Evolutionary conservation across 768 basidiomycete genomes (phyloP), one percentile per base, ranked within the genome.

Genomic region (Russula sp.): DNA sequence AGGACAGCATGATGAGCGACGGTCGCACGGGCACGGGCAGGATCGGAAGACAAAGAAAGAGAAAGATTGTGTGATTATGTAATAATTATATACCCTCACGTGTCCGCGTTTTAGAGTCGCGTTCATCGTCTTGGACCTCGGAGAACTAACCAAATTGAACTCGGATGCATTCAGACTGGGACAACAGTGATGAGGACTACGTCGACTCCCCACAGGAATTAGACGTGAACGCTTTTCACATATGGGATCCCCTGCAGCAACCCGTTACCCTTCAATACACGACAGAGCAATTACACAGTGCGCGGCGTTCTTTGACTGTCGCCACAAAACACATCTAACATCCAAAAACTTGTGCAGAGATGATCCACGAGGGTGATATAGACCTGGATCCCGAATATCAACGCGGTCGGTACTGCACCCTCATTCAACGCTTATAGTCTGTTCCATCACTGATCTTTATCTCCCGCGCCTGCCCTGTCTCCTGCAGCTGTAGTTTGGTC

Each of bases 401-500:
- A 70, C 78, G 88, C 79, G 89, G 88, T 85, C 62, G 55, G 77
- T 71, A 11, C 28, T 24, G 13, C 52, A 59, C 59, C 48, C n/a
- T 28, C 46, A 1, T 36, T 13, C 36, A 36, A 36, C 1, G 3
- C 36, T 13, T 36, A 30, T 7, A n/a, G 36, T 2, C 34, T 28
- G 9, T 30, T 5, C 32, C 13, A 9, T 26, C n/a, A 16, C 44
- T 30, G 28, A 22, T 30, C 46, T 20, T 28, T 4, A 59, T 57
- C 24, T 18, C 34, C 22, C 57, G 26, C 58, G n/a, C 14, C n/a
- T 24, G 9, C 20, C 42, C 18, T 1, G 24, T 16, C 13, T 36
- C 16, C 16, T 13, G 22, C 9, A 89, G 89, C 85, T 51, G 86
- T 92, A 42, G 91, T 93, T 0, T 92, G 90, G 91, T 80, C 87